phyloP scores from a whole-genome alignment of 2,329 filamentous ascomycete species.

The Coleophoma crateriformis region DNA sequence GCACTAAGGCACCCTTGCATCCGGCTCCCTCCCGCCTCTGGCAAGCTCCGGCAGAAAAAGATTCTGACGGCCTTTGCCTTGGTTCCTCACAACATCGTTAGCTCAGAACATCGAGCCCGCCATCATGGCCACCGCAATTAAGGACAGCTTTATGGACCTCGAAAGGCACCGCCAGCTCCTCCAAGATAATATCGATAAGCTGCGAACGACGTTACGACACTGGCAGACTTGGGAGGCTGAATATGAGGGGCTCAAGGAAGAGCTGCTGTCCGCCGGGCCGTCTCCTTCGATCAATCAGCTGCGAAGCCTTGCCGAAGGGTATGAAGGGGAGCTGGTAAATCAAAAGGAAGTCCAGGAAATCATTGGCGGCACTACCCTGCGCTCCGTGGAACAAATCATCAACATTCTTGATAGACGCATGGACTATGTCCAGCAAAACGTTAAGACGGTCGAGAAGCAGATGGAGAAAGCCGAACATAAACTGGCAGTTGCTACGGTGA shows the following conservation, averaged over 20 bases:
- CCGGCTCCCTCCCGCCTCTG: too few species aligned
- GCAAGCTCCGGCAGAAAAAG: background rate
- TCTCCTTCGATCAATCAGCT: conserved; percentile 41
- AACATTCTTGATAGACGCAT: conserved; percentile 68
- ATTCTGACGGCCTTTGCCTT: background rate
- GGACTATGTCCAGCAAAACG: conserved; percentile 85
- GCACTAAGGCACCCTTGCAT: too few species aligned
- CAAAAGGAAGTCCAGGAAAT: conserved; percentile 50
- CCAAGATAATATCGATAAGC: conserved; percentile 67
- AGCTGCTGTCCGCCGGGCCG: conserved; percentile 48
- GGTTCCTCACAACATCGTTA: background rate
- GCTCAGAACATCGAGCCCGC: background rate
- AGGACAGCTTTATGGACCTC: conserved; percentile 52
- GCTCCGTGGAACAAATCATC: conserved; percentile 57
- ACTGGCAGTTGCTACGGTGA: conserved; percentile 55
- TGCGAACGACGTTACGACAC: conserved; percentile 72
- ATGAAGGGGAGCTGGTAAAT: conserved; percentile 57
- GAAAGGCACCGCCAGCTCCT: conserved; percentile 72
- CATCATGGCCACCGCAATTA: conserved; percentile 20
- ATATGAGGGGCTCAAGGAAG: conserved; percentile 84
- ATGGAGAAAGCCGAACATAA: conserved; percentile 62
- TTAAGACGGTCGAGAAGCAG: conserved; percentile 66
- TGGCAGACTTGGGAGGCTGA: conserved; percentile 92
- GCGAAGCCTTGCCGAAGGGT: conserved; percentile 44
- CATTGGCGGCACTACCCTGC: conserved; percentile 32